Evolutionary conservation across 495 filamentous ascomycete genomes (phyloP).

Genomic region (Aspergillus kassunensis): DNA sequence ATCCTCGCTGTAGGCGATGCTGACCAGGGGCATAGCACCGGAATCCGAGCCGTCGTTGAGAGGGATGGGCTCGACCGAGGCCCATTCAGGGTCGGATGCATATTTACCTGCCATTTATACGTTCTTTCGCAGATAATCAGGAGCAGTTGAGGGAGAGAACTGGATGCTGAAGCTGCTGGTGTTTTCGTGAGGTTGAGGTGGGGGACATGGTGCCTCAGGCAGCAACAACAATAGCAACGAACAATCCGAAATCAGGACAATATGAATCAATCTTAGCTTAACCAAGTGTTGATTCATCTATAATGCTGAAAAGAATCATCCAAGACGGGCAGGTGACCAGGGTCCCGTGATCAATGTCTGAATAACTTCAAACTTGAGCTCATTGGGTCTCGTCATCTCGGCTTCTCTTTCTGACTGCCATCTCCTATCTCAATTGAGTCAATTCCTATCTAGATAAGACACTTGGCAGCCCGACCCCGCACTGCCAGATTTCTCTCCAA

Average conservation of each 20-base stretch:
- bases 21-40: conserved; percentile 67
- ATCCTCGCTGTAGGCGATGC: conserved; percentile 80
- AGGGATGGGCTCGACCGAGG: conserved; percentile 76
- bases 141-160: background rate
- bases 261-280: background rate
- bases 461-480: too few relatives aligned
- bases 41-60: conserved; percentile 66
- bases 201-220: conserved; percentile 22
- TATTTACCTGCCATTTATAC: conserved; percentile 54
- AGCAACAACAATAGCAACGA: conserved; percentile 19
- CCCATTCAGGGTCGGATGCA: conserved; percentile 69
- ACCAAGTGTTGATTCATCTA: too few relatives aligned
- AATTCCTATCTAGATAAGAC: background rate
- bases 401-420: too few relatives aligned
- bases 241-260: conserved; percentile 3
- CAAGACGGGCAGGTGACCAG: too few relatives aligned
- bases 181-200: conserved; percentile 18
- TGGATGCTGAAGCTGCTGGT: background rate
- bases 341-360: too few relatives aligned
- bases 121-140: too few relatives aligned
- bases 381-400: too few relatives aligned
- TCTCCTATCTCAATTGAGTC: too few relatives aligned
- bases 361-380: too few relatives aligned
- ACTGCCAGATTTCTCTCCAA: background rate
- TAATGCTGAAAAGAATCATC: too few relatives aligned